A percentile compares a stretch with the other conserved stretches of the same genome.
Conservation (phyloP, 2,329 filamentous ascomycete genomes). For the Ceratocystis papillata region DNA sequence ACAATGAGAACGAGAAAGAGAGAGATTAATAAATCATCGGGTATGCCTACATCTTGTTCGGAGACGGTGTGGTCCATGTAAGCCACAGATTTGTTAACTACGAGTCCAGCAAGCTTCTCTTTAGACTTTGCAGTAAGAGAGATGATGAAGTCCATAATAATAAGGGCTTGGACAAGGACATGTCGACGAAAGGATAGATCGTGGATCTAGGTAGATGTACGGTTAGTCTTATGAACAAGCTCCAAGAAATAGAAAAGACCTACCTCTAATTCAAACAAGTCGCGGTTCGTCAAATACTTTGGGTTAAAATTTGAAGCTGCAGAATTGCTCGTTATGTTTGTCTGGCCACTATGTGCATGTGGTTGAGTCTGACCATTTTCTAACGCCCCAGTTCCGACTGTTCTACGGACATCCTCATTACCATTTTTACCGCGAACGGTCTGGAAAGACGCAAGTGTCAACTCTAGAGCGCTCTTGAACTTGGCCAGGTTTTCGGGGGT, state of each 20-base stretch:
- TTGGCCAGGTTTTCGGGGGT: slow-evolving; percentile 58
- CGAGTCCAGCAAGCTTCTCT: slow-evolving; percentile 58
- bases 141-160: slow-evolving; percentile 89
- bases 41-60: slow-evolving; percentile 63
- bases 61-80: slow-evolving; percentile 64
- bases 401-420: slow-evolving; percentile 40
- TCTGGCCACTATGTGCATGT: neutral
- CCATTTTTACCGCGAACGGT: slow-evolving; percentile 39
- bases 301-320: slow-evolving; percentile 59
- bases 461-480: slow-evolving; percentile 68
- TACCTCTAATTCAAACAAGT: slow-evolving; percentile 91
- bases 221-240: neutral
- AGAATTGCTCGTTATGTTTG: neutral
- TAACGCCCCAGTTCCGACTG: slow-evolving; percentile 21
- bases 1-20: neutral
- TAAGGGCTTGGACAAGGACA: slow-evolving; percentile 87
- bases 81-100: slow-evolving; percentile 74
- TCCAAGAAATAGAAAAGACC: slow-evolving; percentile 23
- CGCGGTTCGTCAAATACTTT: slow-evolving; percentile 94
- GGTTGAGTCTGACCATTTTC: neutral
- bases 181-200: slow-evolving; percentile 91
- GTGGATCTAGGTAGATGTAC: slow-evolving; percentile 52
- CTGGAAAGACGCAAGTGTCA: slow-evolving; percentile 48
- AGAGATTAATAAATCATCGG: neutral
- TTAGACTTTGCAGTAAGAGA: slow-evolving; percentile 76